Evolutionary conservation across 164 flowering plant species (phyloP), one percentile per base, ranked within the genome.

Genomic region (Tetrastigma voinierianum): DNA sequence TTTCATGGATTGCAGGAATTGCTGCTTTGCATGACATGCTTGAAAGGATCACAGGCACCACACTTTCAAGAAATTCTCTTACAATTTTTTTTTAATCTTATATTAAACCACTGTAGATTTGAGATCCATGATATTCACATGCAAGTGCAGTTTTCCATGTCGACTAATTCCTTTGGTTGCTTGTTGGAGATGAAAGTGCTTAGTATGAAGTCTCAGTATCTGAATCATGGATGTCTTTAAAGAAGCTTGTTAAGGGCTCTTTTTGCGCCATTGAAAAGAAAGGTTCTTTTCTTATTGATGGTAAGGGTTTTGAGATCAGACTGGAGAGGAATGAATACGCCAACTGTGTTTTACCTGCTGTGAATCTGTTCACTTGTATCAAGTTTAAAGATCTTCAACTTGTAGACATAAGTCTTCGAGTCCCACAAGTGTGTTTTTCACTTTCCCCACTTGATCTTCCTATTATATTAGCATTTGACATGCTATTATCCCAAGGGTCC

Each of bases 381-480:
- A 77, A 62, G 23, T 47, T 86, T 72, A 73, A 73, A 51, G 74
- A 88, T 76, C 87, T 89, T 73, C 83, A 80, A 74, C 71, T 81
- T 51, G 60, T 70, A 49, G 77, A 80, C 43, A 57, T 80, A 63
- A 70, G 66, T 55, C 55, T 84, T 66, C 63, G 63, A 47, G 64
- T 77, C 66, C 82, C 93, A 67, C 83, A 82, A 67, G 63, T 88
- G 46, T 56, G 59, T 17, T 65, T 89, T 61, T 71, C 74, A 49
- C 67, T 86, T 69, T 81, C 86, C 64, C 90, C 93, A 2, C 51
- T 57, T 65, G 88, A 88, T 72, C 49, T 91, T 69, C 61, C 74
- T 16, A 67, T 82, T 57, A 59, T 82, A 19, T 45, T 67, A 19
- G 77, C 68, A 10, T 67, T 84, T 63, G 62, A 58, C 25, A 57